A percentile compares a stretch with the other conserved stretches of the same genome.
phyloP scores from a whole-genome alignment of 73 alveolate genomes.

The Stentor coeruleus region DNA sequence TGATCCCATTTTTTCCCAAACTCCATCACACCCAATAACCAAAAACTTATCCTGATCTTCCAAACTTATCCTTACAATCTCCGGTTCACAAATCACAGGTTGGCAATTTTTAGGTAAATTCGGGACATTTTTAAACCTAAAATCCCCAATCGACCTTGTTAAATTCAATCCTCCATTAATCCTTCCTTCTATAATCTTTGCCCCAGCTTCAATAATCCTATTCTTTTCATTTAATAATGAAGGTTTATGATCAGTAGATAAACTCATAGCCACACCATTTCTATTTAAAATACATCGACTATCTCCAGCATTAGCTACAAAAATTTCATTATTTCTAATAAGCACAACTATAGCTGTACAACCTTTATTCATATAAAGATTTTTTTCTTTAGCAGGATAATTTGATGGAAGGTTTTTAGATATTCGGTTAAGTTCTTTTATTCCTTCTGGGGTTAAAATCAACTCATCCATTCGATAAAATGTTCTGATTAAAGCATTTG shows the following conservation, averaged over 20 bases:
- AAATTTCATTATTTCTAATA: constrained; percentile 53
- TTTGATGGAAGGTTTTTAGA: not conserved
- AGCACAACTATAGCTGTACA: constrained; percentile 62
- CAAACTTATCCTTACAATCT: constrained; percentile 34
- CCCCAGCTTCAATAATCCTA: constrained; percentile 70
- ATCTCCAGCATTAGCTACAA: constrained; percentile 89
- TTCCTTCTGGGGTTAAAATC: constrained; percentile 57
- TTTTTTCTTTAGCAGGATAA: not conserved
- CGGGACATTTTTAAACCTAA: constrained; percentile 58
- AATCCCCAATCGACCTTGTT: constrained; percentile 79
- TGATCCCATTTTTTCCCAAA: constrained; percentile 69
- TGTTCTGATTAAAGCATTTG: constrained; percentile 70
- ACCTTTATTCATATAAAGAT: constrained; percentile 55
- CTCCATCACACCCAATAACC: constrained; percentile 88
- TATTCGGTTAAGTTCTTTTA: constrained; percentile 49
- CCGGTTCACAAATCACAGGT: constrained; percentile 72
- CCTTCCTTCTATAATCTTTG: constrained; percentile 55
- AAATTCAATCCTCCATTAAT: constrained; percentile 51
- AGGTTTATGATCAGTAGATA: constrained; percentile 90
- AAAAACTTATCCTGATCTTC: constrained; percentile 59
- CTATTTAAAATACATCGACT: constrained; percentile 70
- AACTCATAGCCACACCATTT: constrained; percentile 64
- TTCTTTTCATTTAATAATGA: constrained; percentile 59
- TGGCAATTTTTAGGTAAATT: constrained; percentile 64
- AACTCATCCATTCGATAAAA: constrained; percentile 82